Percentiles rank a stretch among this genome's conserved stretches.
Conservation (phyloP, 345 rosid species). For the Noccaea bulbosa region DNA sequence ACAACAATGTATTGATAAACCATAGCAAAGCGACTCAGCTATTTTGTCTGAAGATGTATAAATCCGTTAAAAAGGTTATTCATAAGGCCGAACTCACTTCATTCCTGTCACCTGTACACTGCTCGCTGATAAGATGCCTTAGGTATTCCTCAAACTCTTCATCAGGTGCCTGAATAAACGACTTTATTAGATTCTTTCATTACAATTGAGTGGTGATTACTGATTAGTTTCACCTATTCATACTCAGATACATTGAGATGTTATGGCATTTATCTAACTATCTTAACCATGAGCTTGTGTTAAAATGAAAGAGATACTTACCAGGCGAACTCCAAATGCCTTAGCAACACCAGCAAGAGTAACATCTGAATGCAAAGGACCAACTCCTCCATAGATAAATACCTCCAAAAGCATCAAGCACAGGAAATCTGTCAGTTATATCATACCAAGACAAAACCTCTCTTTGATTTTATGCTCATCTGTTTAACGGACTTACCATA, state of each 20-base stretch:
- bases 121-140: slow-evolving; percentile 73
- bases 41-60: not conserved
- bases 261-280: slow-evolving; percentile 1
- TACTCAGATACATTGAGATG: slow-evolving; percentile 19
- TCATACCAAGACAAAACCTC: not conserved
- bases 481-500: slow-evolving; percentile 59
- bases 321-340: slow-evolving; percentile 98
- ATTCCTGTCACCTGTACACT: slow-evolving; percentile 84
- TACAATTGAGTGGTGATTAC: not conserved
- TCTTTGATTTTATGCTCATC: slow-evolving; percentile 12
- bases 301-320: slow-evolving; percentile 43
- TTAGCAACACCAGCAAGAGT: slow-evolving; percentile 91
- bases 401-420: slow-evolving; percentile 53
- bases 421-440: slow-evolving; percentile 7
- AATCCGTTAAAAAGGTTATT: not conserved
- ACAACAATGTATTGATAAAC: not conserved
- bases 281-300: slow-evolving; percentile 18
- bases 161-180: slow-evolving; percentile 80
- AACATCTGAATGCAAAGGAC: slow-evolving; percentile 95
- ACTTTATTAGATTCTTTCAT: slow-evolving; percentile 6
- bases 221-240: not conserved
- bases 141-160: slow-evolving; percentile 98
- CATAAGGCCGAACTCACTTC: slow-evolving; percentile 60
- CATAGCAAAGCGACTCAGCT: slow-evolving; percentile 1
- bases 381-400: slow-evolving; percentile 87